Evolutionary conservation across 2,329 filamentous ascomycete genomes (phyloP), one percentile per base, ranked within the genome.

Genomic region (Grosmannia serpens): DNA sequence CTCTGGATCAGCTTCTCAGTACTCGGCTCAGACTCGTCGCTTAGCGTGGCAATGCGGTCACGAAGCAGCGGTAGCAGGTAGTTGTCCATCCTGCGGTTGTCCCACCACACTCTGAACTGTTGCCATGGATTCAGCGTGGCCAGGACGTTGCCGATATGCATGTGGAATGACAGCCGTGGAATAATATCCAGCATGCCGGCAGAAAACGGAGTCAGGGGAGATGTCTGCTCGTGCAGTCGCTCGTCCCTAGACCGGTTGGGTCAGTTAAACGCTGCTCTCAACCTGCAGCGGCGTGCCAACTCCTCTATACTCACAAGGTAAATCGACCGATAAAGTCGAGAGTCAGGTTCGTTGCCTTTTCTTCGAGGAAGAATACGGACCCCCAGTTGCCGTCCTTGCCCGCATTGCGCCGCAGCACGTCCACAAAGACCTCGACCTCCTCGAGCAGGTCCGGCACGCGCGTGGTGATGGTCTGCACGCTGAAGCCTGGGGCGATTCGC

Each of bases 401-500:
- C 9, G 65, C 67, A 1, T 55, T 52, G 46, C 63, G 59, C 50
- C 62, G 56, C 50, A 70, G 62, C 27, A 61, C 60, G 27, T 65
- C 65, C 38, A 63, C 64, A 58, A 67, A 68, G 33, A 66, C 63
- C 55, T 63, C 61, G 31, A 63, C 65, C 58, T 69, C 67, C 29
- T 71, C 67, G 15, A 69, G 62, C 55, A 71, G 67, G 17, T 61
- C 63, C 1, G 70, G 70, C 13, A 72, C 63, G 10, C 72, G 63
- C 1, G 65, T 65, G 50, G 69, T 64, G 35, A 74, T 59, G 59
- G 72, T 70, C 53, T 64, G 66, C 7, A 65, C 62, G 1, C 70
- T 68, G 63, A 74, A 74, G 6, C 70, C 71, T 4, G 68, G 69
- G 58, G 70, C 71, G 62, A 74, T 71, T 31, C 70, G 62, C 26